These are phyloP conservation scores for Eucalyptus viminalis DNA, from an alignment of 345 rosid genomes.

Conservation along the genomic window DNA sequence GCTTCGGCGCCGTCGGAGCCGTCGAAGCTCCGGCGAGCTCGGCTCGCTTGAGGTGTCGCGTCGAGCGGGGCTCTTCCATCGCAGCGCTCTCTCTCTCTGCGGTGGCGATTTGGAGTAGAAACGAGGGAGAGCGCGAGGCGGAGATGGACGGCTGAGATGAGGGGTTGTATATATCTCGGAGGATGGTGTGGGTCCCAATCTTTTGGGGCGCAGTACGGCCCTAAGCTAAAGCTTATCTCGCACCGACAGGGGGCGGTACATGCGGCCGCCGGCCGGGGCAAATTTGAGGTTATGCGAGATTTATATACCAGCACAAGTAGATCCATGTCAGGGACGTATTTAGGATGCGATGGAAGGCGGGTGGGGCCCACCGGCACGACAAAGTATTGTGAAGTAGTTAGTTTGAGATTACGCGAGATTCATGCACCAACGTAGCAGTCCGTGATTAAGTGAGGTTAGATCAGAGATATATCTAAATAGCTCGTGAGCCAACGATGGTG, in stretches of 20 bases:
- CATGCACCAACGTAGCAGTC: fast-evolving
- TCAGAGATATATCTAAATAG: too few species aligned
- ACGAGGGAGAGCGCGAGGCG: background rate
- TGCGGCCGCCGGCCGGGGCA: too few species aligned
- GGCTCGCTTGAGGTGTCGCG: background rate
- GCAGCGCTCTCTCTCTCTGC: background rate
- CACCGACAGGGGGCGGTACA: background rate
- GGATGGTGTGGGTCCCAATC: background rate
- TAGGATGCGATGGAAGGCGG: too few species aligned
- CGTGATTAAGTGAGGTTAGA: fast-evolving
- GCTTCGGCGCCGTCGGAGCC: background rate
- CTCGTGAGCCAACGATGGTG: too few species aligned
- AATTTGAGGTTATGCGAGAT: too few species aligned
- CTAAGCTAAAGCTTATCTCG: background rate
- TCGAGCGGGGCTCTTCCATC: background rate
- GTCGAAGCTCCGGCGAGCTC: background rate
- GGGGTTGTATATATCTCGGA: background rate
- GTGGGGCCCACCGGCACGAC: too few species aligned
- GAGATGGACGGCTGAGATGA: background rate
- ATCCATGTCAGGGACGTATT: too few species aligned
- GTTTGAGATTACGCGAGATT: too few species aligned
- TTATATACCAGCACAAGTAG: too few species aligned
- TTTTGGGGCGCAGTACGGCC: background rate
- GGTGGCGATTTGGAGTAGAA: background rate
- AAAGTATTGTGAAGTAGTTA: too few species aligned